These are phyloP conservation scores for Neopestalotiopsis sp. DNA, from an alignment of 2,329 filamentous ascomycete species.

Conservation along the genomic window DNA sequence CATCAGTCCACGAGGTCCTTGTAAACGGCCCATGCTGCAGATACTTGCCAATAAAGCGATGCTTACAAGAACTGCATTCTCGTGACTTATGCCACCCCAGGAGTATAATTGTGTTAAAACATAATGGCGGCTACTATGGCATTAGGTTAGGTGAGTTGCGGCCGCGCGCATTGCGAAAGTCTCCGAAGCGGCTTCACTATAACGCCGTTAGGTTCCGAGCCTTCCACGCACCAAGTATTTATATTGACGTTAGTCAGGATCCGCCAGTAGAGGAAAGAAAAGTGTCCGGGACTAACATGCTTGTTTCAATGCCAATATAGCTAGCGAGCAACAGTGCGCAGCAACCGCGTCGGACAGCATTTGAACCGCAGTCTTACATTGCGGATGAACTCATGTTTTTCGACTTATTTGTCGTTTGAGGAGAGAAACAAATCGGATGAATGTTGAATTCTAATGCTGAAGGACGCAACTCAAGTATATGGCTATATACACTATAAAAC, in stretches of 20 bases:
- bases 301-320: not conserved
- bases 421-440: no score
- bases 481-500: no score
- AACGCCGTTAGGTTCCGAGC: not conserved
- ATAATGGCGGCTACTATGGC: not conserved
- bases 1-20: not conserved
- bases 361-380: no score
- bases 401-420: no score
- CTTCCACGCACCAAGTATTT: not conserved
- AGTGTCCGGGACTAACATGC: not conserved
- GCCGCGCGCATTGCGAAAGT: not conserved
- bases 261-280: not conserved
- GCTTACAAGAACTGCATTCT: not conserved
- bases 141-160: not conserved
- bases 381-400: no score
- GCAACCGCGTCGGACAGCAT: no score
- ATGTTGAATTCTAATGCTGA: no score
- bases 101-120: not conserved
- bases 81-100: no score
- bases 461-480: no score
- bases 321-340: not conserved
- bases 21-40: no score
- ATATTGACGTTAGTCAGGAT: not conserved
- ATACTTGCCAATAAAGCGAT: no score
- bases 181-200: not conserved